Base-by-base conservation (phyloP, 2,329 filamentous ascomycete species). In the Penicillium vulpinum region DNA sequence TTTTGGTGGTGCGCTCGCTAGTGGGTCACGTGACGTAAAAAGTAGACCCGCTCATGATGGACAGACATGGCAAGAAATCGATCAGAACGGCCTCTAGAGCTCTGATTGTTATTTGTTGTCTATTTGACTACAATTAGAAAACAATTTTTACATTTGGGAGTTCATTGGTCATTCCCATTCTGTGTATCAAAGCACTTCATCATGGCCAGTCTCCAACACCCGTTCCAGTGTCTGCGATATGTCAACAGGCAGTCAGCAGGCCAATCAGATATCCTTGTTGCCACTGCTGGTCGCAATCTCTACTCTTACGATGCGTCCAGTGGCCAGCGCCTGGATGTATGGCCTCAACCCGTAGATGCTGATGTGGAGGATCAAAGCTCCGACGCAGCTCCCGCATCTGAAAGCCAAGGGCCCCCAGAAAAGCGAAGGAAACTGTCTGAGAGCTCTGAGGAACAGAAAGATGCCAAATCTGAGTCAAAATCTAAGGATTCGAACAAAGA, bases 271-370 rank as follows among this genome's bases (percentile, higher is more conserved):
- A 74, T 89, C 21, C 73, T 97, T 18, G 81, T 95, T 64, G 89
- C 88, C 36, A 89, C 90, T 26, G 86, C 87, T 59, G 91, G 90
- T 15, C 83, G 87, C 46, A 84, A 82, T 65, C 84, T 97, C 52
- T 83, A 90, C 67, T 84, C 85, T 2, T 88, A 91, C 71, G 80
- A 80, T 67, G 75, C 87, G 7, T 68, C 77, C n/a, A 79, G 84
- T 59, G 84, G 86, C 31, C 74, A 77, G 46, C 77, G 85, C 50
- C 72, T 90, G 18, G 85, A 83, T 41, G 78, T 81, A 67, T 92
- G 89, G 89, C 77, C 80, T 24, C 58, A 66, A 41, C 62, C 69
- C 50, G 54, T 63, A 62, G 59, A 64, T 64, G 61, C 72, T 61
- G 26, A 69, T 66, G 54, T 68, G 55, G 58, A 73, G 58, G 52